Evolutionary conservation across 257 asterid genomes (phyloP).

Genomic region (Vinca minor): DNA sequence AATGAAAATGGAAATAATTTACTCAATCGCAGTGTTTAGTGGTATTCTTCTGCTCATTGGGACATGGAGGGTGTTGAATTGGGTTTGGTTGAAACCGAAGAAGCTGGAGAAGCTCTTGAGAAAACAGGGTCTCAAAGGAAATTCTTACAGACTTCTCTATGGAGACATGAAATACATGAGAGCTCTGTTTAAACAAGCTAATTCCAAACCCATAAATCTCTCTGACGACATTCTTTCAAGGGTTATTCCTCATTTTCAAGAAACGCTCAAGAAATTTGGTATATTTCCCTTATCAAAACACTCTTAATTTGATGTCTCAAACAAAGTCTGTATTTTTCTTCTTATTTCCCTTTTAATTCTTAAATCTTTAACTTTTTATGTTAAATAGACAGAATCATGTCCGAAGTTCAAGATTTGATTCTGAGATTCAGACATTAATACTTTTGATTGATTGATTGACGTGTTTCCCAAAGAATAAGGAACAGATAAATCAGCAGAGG

Average conservation of each 20-base stretch:
- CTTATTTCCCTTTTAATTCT: neutral
- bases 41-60: neutral
- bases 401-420: too few relatives aligned
- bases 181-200: neutral
- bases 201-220: constrained; percentile 2
- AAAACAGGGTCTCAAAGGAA: constrained; percentile 8
- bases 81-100: constrained; percentile 14
- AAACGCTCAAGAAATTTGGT: constrained; percentile 5
- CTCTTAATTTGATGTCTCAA: too few relatives aligned
- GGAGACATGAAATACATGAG: constrained; percentile 7
- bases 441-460: too few relatives aligned
- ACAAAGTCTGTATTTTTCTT: neutral
- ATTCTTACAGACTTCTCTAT: constrained; percentile 2
- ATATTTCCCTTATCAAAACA: neutral
- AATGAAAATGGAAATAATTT: neutral
- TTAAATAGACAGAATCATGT: too few relatives aligned
- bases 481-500: too few relatives aligned
- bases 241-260: constrained; percentile 2
- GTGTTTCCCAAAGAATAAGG: too few relatives aligned
- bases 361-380: too few relatives aligned
- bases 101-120: constrained; percentile 4
- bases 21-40: neutral
- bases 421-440: too few relatives aligned
- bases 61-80: constrained; percentile 7
- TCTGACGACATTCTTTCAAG: constrained; percentile 7